Conservation (phyloP, 2,329 filamentous ascomycete species). For the Endoconidiophora polonica region DNA sequence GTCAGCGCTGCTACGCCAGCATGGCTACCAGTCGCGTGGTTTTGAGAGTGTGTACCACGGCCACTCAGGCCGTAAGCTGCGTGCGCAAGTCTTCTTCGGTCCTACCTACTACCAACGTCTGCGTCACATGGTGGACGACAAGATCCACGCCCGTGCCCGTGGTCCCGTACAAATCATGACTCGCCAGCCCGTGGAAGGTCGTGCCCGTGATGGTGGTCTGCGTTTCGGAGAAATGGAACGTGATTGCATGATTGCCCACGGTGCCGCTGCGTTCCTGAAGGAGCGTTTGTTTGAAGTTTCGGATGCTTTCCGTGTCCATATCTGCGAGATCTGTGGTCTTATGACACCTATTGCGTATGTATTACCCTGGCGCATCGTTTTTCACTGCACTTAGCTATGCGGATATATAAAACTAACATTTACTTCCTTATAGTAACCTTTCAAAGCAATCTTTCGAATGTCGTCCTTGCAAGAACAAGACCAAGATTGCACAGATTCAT, state of each 20-base stretch:
- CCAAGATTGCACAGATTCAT: conserved; percentile 91
- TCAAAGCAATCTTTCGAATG: conserved; percentile 95
- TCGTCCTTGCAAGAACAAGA: conserved; percentile 97
- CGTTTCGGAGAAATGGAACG: conserved; percentile 99
- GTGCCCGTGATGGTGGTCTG: conserved; percentile 90
- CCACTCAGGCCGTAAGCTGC: conserved; percentile 84
- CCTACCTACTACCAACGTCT: conserved; percentile 98
- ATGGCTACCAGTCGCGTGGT: conserved; percentile 90
- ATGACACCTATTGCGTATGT: conserved; percentile 99
- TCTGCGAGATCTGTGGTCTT: conserved; percentile 95
- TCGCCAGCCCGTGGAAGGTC: conserved; percentile 91
- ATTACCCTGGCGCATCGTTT: conserved; percentile 5
- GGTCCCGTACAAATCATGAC: conserved; percentile 96
- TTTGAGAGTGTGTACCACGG: conserved; percentile 99
- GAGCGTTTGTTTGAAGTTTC: conserved; percentile 94
- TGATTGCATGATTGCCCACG: conserved; percentile 99
- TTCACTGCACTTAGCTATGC: not conserved
- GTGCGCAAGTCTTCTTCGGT: conserved; percentile 88
- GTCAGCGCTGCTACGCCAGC: conserved; percentile 67
- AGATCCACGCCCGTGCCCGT: conserved; percentile 96
- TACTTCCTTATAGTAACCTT: conserved; percentile 49
- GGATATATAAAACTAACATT: not conserved
- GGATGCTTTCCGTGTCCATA: conserved; percentile 92
- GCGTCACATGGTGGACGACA: conserved; percentile 99
- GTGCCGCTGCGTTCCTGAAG: conserved; percentile 90